Evolutionary conservation across 345 rosid genomes (phyloP).

Genomic region (Bruguiera parviflora): DNA sequence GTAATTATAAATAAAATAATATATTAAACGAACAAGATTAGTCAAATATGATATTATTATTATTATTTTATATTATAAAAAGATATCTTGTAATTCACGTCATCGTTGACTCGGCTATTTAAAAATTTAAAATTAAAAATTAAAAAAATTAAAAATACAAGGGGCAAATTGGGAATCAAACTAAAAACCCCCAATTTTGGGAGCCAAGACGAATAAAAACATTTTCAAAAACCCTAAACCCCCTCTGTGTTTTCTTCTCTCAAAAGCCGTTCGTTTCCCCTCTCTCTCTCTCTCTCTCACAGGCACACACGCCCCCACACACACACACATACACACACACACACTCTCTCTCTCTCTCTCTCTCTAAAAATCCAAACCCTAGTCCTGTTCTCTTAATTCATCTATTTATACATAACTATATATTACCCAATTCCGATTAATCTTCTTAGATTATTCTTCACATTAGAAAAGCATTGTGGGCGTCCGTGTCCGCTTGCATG

Average conservation of each 20-base stretch:
- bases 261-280: conserved; percentile 28
- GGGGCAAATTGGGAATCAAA: background rate
- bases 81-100: too few relatives aligned
- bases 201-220: background rate
- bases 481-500: background rate
- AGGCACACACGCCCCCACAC: too few relatives aligned
- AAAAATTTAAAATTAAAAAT: too few relatives aligned
- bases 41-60: too few relatives aligned
- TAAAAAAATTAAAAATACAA: background rate
- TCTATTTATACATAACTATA: background rate
- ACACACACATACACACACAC: too few relatives aligned
- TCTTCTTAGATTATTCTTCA: too few relatives aligned
- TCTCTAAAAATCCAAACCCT: conserved; percentile 37
- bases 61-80: too few relatives aligned
- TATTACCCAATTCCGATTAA: background rate
- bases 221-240: conserved; percentile 42
- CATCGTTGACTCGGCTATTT: too few relatives aligned
- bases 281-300: conserved; percentile 13
- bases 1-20: too few relatives aligned
- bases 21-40: too few relatives aligned
- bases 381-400: conserved; percentile 9
- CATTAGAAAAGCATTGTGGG: background rate
- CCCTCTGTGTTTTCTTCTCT: conserved; percentile 13
- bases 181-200: background rate
- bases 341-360: conserved; percentile 8